A percentile compares a stretch with the other conserved stretches of the same genome.
These are phyloP conservation scores for Aegilops longissima DNA, from an alignment of 176 grass and related monocot genomes.

Conservation along the genomic window DNA sequence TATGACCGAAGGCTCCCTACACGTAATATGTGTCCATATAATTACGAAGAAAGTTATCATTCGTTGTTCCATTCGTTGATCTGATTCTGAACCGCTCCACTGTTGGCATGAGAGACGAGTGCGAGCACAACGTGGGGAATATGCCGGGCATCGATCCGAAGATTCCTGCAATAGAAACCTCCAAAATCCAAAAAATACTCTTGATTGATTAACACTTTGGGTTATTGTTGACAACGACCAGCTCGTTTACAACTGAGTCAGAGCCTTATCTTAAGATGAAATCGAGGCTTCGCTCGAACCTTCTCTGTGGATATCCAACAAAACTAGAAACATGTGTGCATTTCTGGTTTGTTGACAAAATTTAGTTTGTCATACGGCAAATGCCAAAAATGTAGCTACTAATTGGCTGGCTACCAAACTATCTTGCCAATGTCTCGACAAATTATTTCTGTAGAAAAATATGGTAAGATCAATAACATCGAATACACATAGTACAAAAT, in stretches of 20 bases:
- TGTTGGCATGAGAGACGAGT: not conserved
- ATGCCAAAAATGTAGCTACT: not conserved
- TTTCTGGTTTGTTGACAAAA: not conserved
- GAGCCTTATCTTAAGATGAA: slow-evolving; percentile 18
- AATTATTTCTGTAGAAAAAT: not conserved
- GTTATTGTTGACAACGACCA: slow-evolving; percentile 32
- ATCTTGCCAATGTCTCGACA: not conserved
- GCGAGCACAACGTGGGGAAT: slow-evolving; percentile 26
- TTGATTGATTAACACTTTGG: not conserved
- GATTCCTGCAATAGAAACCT: slow-evolving; percentile 28
- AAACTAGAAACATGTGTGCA: not conserved
- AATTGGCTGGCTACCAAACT: not conserved
- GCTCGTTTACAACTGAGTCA: not conserved
- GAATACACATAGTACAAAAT: no score
- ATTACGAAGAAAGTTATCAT: no score
- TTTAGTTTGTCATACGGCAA: not conserved
- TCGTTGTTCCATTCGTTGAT: not conserved
- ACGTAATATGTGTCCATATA: not conserved
- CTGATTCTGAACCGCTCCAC: not conserved
- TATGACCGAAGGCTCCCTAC: not conserved
- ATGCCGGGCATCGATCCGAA: slow-evolving; percentile 33
- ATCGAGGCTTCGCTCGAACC: not conserved
- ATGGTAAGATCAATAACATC: no score
- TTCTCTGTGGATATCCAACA: not conserved
- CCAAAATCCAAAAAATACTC: slow-evolving; percentile 34